A percentile compares a stretch with the other conserved stretches of the same genome.
Conservation (phyloP, 2,329 filamentous ascomycete species). For the Diaporthe sp. region DNA sequence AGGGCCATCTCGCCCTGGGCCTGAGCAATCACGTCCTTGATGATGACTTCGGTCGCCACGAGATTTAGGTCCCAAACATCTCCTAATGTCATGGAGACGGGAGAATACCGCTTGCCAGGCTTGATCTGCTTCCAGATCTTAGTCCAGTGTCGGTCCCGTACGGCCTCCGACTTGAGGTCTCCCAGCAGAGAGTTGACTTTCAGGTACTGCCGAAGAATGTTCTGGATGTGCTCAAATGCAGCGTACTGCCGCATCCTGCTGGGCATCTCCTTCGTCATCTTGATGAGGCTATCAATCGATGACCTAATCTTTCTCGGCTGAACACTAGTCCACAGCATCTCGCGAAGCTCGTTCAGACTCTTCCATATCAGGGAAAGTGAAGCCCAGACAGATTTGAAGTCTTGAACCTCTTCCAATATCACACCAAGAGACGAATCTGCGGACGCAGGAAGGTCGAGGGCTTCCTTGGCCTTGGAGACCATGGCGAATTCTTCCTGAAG, state of each 20-base stretch:
- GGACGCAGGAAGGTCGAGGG: conserved; percentile 87
- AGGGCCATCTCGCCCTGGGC: conserved; percentile 98
- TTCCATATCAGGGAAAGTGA: conserved; percentile 97
- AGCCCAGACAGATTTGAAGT: conserved; percentile 99
- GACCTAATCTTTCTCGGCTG: conserved; percentile 93
- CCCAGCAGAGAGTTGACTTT: conserved; percentile 91
- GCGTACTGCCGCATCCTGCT: conserved; percentile 99
- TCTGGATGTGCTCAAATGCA: conserved; percentile 99
- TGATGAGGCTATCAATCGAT: conserved; percentile 91
- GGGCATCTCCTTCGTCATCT: conserved; percentile 99
- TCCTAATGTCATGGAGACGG: conserved; percentile 94
- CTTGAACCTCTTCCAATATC: conserved; percentile 94
- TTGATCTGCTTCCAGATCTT: conserved; percentile 98
- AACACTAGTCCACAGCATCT: conserved; percentile 94
- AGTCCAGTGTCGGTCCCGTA: conserved; percentile 95
- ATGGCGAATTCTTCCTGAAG: conserved; percentile 91
- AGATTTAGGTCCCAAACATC: conserved; percentile 99
- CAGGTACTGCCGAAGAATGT: conserved; percentile 86
- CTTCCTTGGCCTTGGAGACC: conserved; percentile 97
- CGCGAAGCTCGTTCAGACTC: conserved; percentile 92
- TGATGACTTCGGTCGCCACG: conserved; percentile 85
- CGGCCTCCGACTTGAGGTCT: conserved; percentile 96
- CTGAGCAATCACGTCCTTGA: conserved; percentile 94
- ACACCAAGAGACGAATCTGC: conserved; percentile 85
- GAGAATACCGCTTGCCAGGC: conserved; percentile 93